Evolutionary conservation across 2,329 filamentous ascomycete genomes (phyloP).

Genomic region (Coniochaeta sp.): DNA sequence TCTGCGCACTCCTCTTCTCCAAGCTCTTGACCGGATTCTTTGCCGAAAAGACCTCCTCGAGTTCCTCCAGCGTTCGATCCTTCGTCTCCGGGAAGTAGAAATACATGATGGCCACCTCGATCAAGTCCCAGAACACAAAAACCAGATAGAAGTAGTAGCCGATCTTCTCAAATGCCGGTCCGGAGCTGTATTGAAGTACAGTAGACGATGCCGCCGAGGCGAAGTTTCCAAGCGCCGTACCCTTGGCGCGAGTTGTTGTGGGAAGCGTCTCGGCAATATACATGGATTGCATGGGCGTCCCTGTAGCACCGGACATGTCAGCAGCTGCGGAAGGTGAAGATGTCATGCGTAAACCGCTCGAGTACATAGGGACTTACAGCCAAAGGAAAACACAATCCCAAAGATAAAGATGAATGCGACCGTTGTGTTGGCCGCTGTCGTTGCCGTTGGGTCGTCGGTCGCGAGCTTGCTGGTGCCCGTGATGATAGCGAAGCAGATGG

Average conservation of each 20-base stretch:
- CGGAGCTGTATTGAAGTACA: constrained; percentile 35
- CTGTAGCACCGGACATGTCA: background rate
- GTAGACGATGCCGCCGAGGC: constrained; percentile 28
- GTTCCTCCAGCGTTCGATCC: constrained; percentile 44
- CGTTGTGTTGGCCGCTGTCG: constrained; percentile 32
- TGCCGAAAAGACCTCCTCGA: constrained; percentile 43
- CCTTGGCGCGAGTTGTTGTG: constrained; percentile 36
- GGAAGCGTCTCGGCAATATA: constrained; percentile 41
- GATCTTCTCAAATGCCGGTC: constrained; percentile 33
- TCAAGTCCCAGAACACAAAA: constrained; percentile 36
- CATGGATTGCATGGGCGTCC: constrained; percentile 40
- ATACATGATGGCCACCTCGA: constrained; percentile 36
- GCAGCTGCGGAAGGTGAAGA: background rate
- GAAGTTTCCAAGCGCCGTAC: constrained; percentile 34
- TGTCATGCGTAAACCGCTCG: background rate
- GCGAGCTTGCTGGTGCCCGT: constrained; percentile 39
- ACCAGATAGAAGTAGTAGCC: constrained; percentile 37
- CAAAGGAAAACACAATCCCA: constrained; percentile 42
- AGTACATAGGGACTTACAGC: constrained; percentile 21
- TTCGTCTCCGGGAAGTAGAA: constrained; percentile 43
- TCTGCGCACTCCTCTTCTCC: constrained; percentile 32
- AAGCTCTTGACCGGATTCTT: constrained; percentile 36
- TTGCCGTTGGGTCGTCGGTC: constrained; percentile 24
- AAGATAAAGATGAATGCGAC: constrained; percentile 47
- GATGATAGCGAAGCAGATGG: constrained; percentile 39